Conservation (phyloP, 2,329 filamentous ascomycete species). For the Hypoxylon sp. region DNA sequence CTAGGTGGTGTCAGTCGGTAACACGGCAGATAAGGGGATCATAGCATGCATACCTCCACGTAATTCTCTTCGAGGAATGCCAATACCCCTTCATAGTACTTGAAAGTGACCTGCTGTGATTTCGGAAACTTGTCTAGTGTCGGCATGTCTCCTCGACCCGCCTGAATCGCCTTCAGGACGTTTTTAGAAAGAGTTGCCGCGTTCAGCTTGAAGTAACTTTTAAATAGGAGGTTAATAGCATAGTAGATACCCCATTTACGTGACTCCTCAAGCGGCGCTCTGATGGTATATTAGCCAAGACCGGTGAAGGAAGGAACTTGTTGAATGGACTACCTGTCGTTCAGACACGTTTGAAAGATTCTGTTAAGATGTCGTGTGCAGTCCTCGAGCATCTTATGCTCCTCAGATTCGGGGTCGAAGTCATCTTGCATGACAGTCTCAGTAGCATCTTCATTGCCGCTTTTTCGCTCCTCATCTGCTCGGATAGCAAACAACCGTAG, state of each 20-base stretch:
- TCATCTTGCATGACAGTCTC: conserved; percentile 79
- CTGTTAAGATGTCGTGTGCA: conserved; percentile 91
- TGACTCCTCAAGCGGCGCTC: conserved; percentile 86
- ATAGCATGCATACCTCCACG: conserved; percentile 69
- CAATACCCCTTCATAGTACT: conserved; percentile 96
- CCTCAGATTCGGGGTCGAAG: conserved; percentile 80
- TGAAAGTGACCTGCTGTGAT: conserved; percentile 94
- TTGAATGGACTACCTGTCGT: conserved; percentile 77
- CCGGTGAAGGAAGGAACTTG: neutral
- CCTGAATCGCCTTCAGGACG: conserved; percentile 85
- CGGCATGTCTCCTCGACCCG: conserved; percentile 85
- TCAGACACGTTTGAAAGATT: conserved; percentile 91
- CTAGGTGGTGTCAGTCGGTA: conserved; percentile 57
- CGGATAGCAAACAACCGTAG: conserved; percentile 90
- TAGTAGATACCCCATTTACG: conserved; percentile 99
- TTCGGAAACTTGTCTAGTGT: conserved; percentile 84
- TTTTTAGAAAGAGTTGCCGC: conserved; percentile 91
- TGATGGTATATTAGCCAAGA: conserved; percentile 57
- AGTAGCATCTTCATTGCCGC: conserved; percentile 57
- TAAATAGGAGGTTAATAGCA: conserved; percentile 94
- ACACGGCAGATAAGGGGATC: neutral
- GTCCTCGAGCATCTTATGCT: conserved; percentile 90
- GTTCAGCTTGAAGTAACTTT: conserved; percentile 97
- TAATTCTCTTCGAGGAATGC: conserved; percentile 96
- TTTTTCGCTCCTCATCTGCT: conserved; percentile 79